These are phyloP conservation scores for Colletotrichum abscissum DNA, from an alignment of 2,329 filamentous ascomycete genomes.

Conservation along the genomic window DNA sequence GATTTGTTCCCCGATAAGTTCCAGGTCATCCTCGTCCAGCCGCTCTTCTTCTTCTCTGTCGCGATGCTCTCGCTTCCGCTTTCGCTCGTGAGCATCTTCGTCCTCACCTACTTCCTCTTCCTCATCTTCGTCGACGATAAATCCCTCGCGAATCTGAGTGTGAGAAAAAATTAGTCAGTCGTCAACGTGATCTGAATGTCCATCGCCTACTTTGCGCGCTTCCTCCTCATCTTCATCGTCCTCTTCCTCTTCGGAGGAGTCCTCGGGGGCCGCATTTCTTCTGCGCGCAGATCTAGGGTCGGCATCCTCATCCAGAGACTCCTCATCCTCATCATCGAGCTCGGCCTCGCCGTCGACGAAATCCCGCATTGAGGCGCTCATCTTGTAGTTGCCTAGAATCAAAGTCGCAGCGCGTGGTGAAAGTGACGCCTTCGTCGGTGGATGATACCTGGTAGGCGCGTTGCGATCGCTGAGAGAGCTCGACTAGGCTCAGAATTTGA, in stretches of 20 bases:
- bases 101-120: conserved; percentile 77
- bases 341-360: conserved; percentile 88
- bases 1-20: conserved; percentile 88
- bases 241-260: conserved; percentile 93
- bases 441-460: conserved; percentile 1
- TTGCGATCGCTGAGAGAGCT: neutral
- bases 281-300: conserved; percentile 55
- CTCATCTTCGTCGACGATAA: conserved; percentile 94
- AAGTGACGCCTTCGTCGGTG: conserved; percentile 9
- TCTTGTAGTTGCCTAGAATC: conserved; percentile 43
- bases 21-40: conserved; percentile 95
- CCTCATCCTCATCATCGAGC: conserved; percentile 86
- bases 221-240: conserved; percentile 93
- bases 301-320: conserved; percentile 83
- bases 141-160: conserved; percentile 85
- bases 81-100: conserved; percentile 64
- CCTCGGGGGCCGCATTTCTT: conserved; percentile 68
- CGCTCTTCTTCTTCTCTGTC: conserved; percentile 88
- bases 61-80: conserved; percentile 79
- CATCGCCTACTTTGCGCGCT: conserved; percentile 72
- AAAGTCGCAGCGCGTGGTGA: conserved; percentile 1
- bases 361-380: conserved; percentile 76
- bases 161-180: conserved; percentile 10
- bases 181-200: conserved; percentile 19
- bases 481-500: neutral